A percentile compares a stretch with the other conserved stretches of the same genome.
phyloP scores from a whole-genome alignment of 139 green algal genomes.

The Chlamydomonas sp. region DNA sequence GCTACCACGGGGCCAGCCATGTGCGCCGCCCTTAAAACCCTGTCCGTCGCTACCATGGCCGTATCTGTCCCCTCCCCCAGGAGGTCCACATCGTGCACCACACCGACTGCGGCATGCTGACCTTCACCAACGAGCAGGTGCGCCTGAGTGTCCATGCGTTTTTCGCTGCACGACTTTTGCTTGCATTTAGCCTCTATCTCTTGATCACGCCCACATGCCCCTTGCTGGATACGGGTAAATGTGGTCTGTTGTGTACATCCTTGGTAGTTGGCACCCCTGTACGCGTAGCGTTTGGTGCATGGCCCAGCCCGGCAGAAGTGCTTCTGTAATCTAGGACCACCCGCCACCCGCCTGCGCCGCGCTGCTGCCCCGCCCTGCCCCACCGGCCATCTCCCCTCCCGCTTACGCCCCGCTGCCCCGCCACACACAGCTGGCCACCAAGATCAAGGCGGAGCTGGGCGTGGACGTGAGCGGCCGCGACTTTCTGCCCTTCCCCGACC shows the following conservation, averaged over 20 bases:
- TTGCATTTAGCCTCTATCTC: background rate
- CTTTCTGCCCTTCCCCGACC: slow-evolving; percentile 60
- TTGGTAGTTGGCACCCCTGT: background rate
- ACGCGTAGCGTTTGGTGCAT: too few relatives aligned
- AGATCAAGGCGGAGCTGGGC: slow-evolving; percentile 62
- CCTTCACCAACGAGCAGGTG: slow-evolving; percentile 47
- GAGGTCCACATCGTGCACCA: slow-evolving; percentile 77
- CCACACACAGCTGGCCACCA: slow-evolving; percentile 27
- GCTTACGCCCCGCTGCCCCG: too few relatives aligned
- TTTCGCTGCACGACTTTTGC: slow-evolving; percentile 30
- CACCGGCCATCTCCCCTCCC: background rate
- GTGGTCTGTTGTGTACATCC: too few relatives aligned
- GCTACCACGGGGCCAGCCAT: too few relatives aligned
- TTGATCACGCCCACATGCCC: too few relatives aligned
- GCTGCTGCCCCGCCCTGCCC: background rate
- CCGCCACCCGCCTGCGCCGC: background rate
- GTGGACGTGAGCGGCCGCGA: slow-evolving; percentile 39
- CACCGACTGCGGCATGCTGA: slow-evolving; percentile 74
- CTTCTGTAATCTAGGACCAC: background rate
- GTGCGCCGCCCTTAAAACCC: background rate
- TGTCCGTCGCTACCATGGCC: background rate
- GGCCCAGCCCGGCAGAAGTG: too few relatives aligned
- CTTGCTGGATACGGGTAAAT: too few relatives aligned
- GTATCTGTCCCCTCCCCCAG: background rate
- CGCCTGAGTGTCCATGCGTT: background rate